Conservation (phyloP, 495 filamentous ascomycete genomes). For the Staphylotrichum longicolle region DNA sequence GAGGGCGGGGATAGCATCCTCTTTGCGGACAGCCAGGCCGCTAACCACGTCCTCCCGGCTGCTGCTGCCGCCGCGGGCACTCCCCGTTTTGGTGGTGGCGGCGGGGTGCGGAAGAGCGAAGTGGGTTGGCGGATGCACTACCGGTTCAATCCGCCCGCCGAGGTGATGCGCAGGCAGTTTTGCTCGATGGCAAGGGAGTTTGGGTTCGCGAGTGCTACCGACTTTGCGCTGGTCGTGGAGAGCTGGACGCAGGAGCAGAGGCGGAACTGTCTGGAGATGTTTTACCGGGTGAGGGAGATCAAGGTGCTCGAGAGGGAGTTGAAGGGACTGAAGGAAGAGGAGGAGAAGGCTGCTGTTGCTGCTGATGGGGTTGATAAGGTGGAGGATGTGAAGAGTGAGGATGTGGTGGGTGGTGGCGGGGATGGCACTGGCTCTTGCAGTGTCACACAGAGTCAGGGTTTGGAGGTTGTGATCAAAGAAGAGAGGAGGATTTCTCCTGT, state of each 20-base stretch:
- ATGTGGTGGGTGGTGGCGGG: not conserved
- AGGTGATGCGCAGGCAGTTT: slow-evolving; percentile 79
- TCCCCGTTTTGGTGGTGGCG: not conserved
- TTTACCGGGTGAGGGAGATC: slow-evolving; percentile 60
- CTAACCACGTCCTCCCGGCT: slow-evolving; percentile 6
- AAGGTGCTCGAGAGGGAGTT: slow-evolving; percentile 33
- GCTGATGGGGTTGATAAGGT: not conserved
- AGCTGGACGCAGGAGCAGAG: slow-evolving; percentile 87
- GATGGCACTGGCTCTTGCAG: not conserved
- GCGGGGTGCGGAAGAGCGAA: not conserved
- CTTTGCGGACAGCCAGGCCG: slow-evolving; percentile 37
- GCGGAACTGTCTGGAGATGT: slow-evolving; percentile 73
- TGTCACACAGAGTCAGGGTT: no score
- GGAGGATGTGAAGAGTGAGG: not conserved
- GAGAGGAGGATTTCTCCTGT: slow-evolving; percentile 1
- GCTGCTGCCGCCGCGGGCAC: not conserved
- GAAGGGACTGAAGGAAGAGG: slow-evolving; percentile 16
- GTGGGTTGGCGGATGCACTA: slow-evolving; percentile 48
- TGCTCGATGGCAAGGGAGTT: slow-evolving; percentile 82
- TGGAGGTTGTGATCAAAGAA: slow-evolving; percentile 2
- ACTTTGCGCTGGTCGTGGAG: slow-evolving; percentile 93
- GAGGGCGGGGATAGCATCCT: slow-evolving; percentile 26
- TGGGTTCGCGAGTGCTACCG: slow-evolving; percentile 71
- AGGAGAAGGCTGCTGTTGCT: not conserved
- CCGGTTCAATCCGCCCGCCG: slow-evolving; percentile 70